Percentiles rank a stretch among this genome's conserved stretches.
Conservation (phyloP, 768 basidiomycete genomes). For the Hysterangium stoloniferum region DNA sequence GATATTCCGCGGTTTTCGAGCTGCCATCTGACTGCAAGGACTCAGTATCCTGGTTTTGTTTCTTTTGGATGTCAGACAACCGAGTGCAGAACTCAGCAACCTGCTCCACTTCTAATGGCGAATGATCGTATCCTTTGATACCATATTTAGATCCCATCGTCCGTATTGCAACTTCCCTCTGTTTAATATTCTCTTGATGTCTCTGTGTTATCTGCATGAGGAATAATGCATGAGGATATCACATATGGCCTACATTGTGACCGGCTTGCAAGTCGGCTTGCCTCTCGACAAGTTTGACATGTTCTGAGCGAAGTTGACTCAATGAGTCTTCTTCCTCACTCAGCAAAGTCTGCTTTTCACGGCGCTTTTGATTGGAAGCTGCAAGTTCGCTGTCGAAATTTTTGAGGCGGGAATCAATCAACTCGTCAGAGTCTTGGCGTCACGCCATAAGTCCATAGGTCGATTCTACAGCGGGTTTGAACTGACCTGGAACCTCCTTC, state of each 20-base stretch:
- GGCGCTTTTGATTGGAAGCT: constrained; percentile 7
- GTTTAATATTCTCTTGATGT: constrained; percentile 59
- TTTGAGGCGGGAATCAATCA: constrained; percentile 36
- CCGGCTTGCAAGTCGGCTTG: constrained; percentile 69
- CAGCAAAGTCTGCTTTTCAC: constrained; percentile 46
- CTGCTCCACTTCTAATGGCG: constrained; percentile 63
- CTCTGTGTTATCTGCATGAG: constrained; percentile 35
- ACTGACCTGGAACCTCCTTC: constrained; percentile 57
- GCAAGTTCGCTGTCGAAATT: constrained; percentile 23
- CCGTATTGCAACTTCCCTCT: constrained; percentile 68
- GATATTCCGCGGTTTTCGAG: constrained; percentile 56
- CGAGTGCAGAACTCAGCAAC: constrained; percentile 65
- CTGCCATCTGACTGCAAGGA: constrained; percentile 63
- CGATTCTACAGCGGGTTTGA: too few relatives aligned
- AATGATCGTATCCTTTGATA: constrained; percentile 67
- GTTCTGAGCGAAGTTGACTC: constrained; percentile 34
- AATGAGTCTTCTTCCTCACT: constrained; percentile 19
- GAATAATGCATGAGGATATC: neutral
- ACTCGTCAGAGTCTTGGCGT: constrained; percentile 59
- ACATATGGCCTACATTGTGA: constrained; percentile 46
- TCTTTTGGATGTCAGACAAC: constrained; percentile 53
- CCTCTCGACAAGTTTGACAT: constrained; percentile 48
- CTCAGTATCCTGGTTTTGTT: constrained; percentile 57
- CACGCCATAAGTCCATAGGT: too few relatives aligned
- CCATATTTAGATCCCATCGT: constrained; percentile 58